These are phyloP conservation scores for Wickerhamomyces ciferrii DNA, from an alignment of 805 yeast genomes.

Conservation along the genomic window DNA sequence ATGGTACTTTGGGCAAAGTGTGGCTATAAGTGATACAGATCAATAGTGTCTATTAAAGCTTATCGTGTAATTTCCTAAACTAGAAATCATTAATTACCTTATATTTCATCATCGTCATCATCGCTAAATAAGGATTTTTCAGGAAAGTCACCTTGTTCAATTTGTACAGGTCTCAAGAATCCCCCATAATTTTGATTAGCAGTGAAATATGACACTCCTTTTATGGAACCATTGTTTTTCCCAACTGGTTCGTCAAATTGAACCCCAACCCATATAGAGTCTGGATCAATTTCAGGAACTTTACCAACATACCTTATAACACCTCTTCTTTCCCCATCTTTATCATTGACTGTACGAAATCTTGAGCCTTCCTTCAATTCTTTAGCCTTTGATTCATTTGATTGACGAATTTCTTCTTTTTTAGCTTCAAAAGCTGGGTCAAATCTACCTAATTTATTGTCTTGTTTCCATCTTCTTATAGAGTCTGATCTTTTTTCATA, in stretches of 20 bases:
- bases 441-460: slow-evolving; percentile 66
- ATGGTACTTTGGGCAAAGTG: too few relatives aligned
- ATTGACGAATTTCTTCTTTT: slow-evolving; percentile 19
- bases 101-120: slow-evolving; percentile 42
- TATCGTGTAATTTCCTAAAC: neutral
- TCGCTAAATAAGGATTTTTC: slow-evolving; percentile 37
- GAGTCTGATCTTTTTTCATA: slow-evolving; percentile 57
- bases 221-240: slow-evolving; percentile 74
- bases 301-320: slow-evolving; percentile 65
- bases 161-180: slow-evolving; percentile 64
- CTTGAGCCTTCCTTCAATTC: slow-evolving; percentile 43
- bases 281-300: slow-evolving; percentile 50
- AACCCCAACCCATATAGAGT: slow-evolving; percentile 75
- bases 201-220: slow-evolving; percentile 59
- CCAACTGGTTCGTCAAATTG: slow-evolving; percentile 85
- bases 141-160: slow-evolving; percentile 67
- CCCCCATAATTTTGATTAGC: slow-evolving; percentile 57
- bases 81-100: slow-evolving; percentile 1
- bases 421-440: slow-evolving; percentile 42
- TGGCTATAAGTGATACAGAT: too few relatives aligned
- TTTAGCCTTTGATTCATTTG: slow-evolving; percentile 26
- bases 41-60: too few relatives aligned
- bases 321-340: slow-evolving; percentile 58
- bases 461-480: slow-evolving; percentile 73
- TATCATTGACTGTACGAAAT: slow-evolving; percentile 43